Conservation (phyloP, 371 early-diverging fungal species). For the Haplosporangium sp. region DNA sequence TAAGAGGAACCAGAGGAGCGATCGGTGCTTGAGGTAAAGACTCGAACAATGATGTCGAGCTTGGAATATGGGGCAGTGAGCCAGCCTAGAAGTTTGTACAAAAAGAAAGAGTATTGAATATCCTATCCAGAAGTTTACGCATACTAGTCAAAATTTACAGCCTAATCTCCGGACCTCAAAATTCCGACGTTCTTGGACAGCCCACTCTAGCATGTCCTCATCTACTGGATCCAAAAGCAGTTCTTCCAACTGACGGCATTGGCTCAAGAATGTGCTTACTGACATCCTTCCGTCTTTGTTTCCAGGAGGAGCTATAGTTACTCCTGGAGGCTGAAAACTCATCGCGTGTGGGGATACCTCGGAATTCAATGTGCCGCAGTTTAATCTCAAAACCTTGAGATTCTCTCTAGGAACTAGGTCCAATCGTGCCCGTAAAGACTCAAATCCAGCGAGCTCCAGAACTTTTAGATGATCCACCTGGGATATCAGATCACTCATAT, state of each 20-base stretch:
- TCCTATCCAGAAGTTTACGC: neutral
- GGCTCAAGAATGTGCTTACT: conserved; percentile 42
- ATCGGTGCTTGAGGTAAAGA: neutral
- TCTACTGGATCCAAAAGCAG: conserved; percentile 38
- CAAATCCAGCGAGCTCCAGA: conserved; percentile 44
- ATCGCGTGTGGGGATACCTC: neutral
- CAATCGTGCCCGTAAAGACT: conserved; percentile 21
- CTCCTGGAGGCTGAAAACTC: neutral
- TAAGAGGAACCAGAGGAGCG: conserved; percentile 23
- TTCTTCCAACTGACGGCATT: conserved; percentile 47
- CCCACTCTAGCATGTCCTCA: conserved; percentile 45
- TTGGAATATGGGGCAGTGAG: neutral
- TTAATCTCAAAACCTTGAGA: conserved; percentile 37
- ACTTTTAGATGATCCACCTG: conserved; percentile 29
- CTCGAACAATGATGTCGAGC: conserved; percentile 6
- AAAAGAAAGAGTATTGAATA: neutral
- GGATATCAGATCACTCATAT: conserved; percentile 27
- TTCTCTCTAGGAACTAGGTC: conserved; percentile 22
- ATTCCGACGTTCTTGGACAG: conserved; percentile 40
- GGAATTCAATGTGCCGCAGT: conserved; percentile 33
- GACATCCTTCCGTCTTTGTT: conserved; percentile 17
- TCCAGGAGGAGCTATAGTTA: neutral
- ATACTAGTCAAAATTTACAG: neutral
- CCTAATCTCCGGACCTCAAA: conserved; percentile 26
- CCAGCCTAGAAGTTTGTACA: conserved; percentile 13